A percentile compares a stretch with the other conserved stretches of the same genome.
Conservation (phyloP, 331 rosid species). For the Prunus yedoensis region DNA sequence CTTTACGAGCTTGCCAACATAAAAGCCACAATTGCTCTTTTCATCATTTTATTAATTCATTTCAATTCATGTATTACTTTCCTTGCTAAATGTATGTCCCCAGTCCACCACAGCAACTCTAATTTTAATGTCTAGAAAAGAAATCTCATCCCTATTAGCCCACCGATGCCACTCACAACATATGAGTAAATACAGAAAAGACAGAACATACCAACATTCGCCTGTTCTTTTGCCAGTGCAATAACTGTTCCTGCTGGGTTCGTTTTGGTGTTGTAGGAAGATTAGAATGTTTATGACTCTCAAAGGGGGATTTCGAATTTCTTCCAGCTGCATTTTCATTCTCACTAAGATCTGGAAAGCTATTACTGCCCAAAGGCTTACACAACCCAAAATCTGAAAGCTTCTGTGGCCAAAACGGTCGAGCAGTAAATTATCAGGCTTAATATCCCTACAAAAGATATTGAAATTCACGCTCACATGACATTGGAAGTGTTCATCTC, state of each 20-base stretch:
- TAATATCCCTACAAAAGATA: conserved; percentile 64
- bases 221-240: conserved; percentile 57
- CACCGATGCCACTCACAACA: neutral
- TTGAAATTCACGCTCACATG: conserved; percentile 1
- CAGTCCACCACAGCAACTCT: neutral
- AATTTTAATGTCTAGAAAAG: neutral
- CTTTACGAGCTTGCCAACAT: too few relatives aligned
- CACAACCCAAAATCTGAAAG: conserved; percentile 88
- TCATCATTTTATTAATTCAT: too few relatives aligned
- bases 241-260: conserved; percentile 53
- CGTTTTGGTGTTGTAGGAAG: conserved; percentile 27
- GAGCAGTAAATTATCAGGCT: conserved; percentile 81
- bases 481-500: conserved; percentile 2
- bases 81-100: too few relatives aligned
- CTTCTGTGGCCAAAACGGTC: conserved; percentile 75
- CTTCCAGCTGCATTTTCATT: conserved; percentile 30
- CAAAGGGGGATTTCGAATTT: conserved; percentile 15
- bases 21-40: too few relatives aligned
- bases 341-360: conserved; percentile 59
- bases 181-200: conserved; percentile 2
- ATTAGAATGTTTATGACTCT: conserved; percentile 25
- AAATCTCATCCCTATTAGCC: neutral
- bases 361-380: conserved; percentile 73
- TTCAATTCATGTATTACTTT: too few relatives aligned
- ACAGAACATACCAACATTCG: conserved; percentile 44